Conservation (phyloP, 2,329 filamentous ascomycete species). For the Alternaria gansuensis region DNA sequence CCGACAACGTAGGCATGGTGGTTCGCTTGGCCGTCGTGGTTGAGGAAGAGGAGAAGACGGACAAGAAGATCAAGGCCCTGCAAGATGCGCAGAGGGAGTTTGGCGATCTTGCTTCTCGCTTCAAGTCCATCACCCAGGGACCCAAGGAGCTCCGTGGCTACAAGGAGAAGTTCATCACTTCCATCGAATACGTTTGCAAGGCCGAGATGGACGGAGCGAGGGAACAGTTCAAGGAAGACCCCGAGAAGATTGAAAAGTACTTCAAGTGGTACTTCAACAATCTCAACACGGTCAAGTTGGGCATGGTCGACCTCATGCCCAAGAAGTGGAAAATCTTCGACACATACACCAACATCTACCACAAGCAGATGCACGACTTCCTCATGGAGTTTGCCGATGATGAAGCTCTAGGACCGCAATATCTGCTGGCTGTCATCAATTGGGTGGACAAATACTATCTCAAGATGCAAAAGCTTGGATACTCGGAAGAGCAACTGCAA, state of each 20-base stretch:
- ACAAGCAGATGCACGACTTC: slow-evolving; percentile 94
- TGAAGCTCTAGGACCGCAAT: slow-evolving; percentile 80
- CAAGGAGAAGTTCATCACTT: slow-evolving; percentile 91
- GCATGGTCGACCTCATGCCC: slow-evolving; percentile 90
- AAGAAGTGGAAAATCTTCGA: slow-evolving; percentile 96
- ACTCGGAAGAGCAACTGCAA: slow-evolving; percentile 75
- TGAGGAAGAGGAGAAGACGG: slow-evolving; percentile 95
- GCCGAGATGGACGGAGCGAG: slow-evolving; percentile 76
- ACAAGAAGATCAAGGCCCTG: slow-evolving; percentile 86
- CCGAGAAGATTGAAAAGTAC: slow-evolving; percentile 82
- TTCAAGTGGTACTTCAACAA: slow-evolving; percentile 99
- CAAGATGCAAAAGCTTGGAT: slow-evolving; percentile 92
- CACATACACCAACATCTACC: slow-evolving; percentile 90
- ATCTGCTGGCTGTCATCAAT: slow-evolving; percentile 90
- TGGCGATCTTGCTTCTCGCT: slow-evolving; percentile 89
- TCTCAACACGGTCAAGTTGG: slow-evolving; percentile 90
- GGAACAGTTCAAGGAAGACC: slow-evolving; percentile 82
- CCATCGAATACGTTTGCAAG: slow-evolving; percentile 76
- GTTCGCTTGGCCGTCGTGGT: slow-evolving; percentile 92
- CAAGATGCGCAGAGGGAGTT: slow-evolving; percentile 96
- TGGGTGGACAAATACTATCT: slow-evolving; percentile 96
- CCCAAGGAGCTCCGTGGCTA: slow-evolving; percentile 93
- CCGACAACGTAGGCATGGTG: slow-evolving; percentile 87
- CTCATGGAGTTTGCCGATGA: slow-evolving; percentile 84
- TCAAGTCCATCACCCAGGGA: slow-evolving; percentile 94